Conservation (phyloP, 1,284 basidiomycete species). For the Wolfiporia cocos region DNA sequence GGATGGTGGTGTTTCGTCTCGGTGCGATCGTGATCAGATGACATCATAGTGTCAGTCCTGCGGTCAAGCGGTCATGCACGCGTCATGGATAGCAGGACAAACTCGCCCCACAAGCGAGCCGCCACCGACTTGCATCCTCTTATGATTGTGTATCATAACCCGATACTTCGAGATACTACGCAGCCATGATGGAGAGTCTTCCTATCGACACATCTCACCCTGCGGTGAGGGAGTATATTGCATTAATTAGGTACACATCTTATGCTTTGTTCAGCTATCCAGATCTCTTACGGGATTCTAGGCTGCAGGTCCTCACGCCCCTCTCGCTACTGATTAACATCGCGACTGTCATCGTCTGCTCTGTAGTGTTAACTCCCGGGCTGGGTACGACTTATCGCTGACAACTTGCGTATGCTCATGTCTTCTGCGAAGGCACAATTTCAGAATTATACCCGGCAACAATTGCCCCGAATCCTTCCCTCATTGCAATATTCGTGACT, state of each 20-base stretch:
- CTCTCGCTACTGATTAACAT: constrained; percentile 71
- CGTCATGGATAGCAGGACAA: too few species aligned
- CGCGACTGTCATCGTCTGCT: constrained; percentile 51
- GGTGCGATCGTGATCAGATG: too few species aligned
- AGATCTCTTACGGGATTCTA: too few species aligned
- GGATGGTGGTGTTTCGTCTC: too few species aligned
- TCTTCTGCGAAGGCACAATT: constrained; percentile 38
- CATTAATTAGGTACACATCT: constrained; percentile 21
- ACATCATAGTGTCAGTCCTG: too few species aligned
- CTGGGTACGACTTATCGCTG: constrained; percentile 29
- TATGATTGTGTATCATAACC: too few species aligned
- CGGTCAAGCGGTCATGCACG: too few species aligned
- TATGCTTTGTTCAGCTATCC: neutral
- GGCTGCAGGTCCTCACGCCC: constrained; percentile 75
- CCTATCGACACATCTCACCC: constrained; percentile 26
- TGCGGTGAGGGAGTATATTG: constrained; percentile 26
- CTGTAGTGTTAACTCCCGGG: constrained; percentile 47
- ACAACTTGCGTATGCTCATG: neutral
- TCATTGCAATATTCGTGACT: constrained; percentile 64
- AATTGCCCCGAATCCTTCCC: constrained; percentile 60
- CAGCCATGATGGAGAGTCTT: constrained; percentile 24
- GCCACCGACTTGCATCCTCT: too few species aligned
- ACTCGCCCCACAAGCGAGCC: too few species aligned
- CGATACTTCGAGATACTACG: too few species aligned
- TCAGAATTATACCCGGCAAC: constrained; percentile 58